Conservation (phyloP, 148 eudicot genomes). For the Limonium bicolor region DNA sequence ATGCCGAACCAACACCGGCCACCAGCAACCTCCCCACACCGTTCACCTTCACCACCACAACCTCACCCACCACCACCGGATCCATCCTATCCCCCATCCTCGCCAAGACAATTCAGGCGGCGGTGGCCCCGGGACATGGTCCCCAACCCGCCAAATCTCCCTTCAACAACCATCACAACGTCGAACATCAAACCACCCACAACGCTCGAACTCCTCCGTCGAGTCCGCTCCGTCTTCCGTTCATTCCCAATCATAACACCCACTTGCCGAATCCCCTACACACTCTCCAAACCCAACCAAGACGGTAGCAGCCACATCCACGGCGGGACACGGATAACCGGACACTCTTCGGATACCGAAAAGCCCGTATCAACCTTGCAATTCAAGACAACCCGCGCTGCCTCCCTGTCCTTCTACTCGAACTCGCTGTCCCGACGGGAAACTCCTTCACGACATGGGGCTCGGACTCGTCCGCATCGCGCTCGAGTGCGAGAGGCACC, state of each 20-base stretch:
- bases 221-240: slow-evolving; percentile 47
- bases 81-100: slow-evolving; percentile 10
- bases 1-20: slow-evolving; percentile 22
- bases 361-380: slow-evolving; percentile 50
- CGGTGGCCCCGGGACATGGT: slow-evolving; percentile 9
- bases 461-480: slow-evolving; percentile 70
- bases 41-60: slow-evolving; percentile 15
- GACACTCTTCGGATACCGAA: slow-evolving; percentile 68
- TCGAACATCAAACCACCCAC: slow-evolving; percentile 18
- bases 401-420: slow-evolving; percentile 55
- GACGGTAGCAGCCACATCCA: slow-evolving; percentile 39
- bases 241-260: slow-evolving; percentile 64
- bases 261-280: slow-evolving; percentile 45
- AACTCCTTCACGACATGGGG: slow-evolving; percentile 77
- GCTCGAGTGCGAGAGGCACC: slow-evolving; percentile 57
- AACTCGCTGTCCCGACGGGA: slow-evolving; percentile 63
- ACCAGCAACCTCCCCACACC: slow-evolving; percentile 9
- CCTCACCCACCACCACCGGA: slow-evolving; percentile 14
- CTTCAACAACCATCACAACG: slow-evolving; percentile 32
- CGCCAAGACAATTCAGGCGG: not conserved
- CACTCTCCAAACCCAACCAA: slow-evolving; percentile 25
- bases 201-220: slow-evolving; percentile 35
- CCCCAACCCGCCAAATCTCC: slow-evolving; percentile 17
- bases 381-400: slow-evolving; percentile 76
- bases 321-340: slow-evolving; percentile 58